phyloP scores from a whole-genome alignment of 768 basidiomycete genomes.

The Boletus rufocinnamomeus region DNA sequence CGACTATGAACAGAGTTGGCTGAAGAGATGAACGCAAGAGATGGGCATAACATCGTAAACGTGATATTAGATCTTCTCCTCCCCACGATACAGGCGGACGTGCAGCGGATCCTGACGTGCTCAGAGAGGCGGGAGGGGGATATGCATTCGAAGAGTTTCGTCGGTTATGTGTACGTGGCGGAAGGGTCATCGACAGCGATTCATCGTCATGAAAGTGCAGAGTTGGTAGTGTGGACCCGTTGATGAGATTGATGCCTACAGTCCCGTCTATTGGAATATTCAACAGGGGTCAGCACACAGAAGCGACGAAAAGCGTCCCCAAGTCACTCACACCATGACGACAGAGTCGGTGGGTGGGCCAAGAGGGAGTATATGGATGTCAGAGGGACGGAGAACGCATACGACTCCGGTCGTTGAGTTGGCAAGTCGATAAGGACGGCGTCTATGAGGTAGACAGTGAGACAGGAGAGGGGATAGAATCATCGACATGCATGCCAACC shows the following conservation, averaged over 20 bases:
- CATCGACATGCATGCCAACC: conserved; percentile 42
- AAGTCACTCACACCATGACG: conserved; percentile 73
- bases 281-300: background rate
- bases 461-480: background rate
- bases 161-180: conserved; percentile 38
- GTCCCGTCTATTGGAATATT: conserved; percentile 64
- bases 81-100: conserved; percentile 67
- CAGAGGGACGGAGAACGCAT: conserved; percentile 93
- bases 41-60: conserved; percentile 75
- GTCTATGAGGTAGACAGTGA: conserved; percentile 45
- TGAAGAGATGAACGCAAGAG: conserved; percentile 86
- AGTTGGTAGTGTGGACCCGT: conserved; percentile 82
- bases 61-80: conserved; percentile 81
- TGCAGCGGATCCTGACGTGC: conserved; percentile 43
- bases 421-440: conserved; percentile 86
- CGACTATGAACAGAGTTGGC: conserved; percentile 83
- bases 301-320: background rate
- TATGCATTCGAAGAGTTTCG: conserved; percentile 52
- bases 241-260: conserved; percentile 85
- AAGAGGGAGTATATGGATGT: conserved; percentile 88
- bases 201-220: conserved; percentile 98
- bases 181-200: conserved; percentile 71
- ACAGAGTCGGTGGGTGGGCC: conserved; percentile 79
- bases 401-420: conserved; percentile 80
- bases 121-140: conserved; percentile 59